Evolutionary conservation across 1,284 basidiomycete species (phyloP), one percentile per base, ranked within the genome.

Genomic region (Ceratobasidium theobromae): DNA sequence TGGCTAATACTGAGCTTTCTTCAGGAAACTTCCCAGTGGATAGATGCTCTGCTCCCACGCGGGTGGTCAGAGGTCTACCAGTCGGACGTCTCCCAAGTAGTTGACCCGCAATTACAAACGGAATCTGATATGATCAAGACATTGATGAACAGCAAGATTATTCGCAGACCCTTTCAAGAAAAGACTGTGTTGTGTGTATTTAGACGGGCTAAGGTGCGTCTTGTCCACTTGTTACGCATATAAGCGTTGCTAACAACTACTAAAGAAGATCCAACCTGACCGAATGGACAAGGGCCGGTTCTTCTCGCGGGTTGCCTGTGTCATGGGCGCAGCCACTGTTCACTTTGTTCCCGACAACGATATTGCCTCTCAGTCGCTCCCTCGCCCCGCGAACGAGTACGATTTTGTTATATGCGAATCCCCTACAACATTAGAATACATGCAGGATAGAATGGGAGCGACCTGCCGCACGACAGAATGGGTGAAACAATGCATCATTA

Each of bases 401-500:
- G 84, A 92, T 74, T 87, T 85, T 70, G 76, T 93, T 45, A 77
- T 94, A 79, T 88, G 69, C 84, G 84, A 68, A 83, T 87, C 48
- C 73, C 75, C 32, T 71, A 75, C 6, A 72, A 73, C 49, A 74
- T 71, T 4, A 77, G 71, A 30, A 27, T 46, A 9, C 16, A 71
- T 8, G 74, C 74, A 25, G 74, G 79, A 32, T 82, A 83, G 4
- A 43, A 74, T 58, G 55, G 71, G 70, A 2, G 72, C 71, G 46
- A 67, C 71, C 21, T 70, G 72, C 14, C 71, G 76, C 49, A 72
- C 75, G 66, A 83, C 89, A 73, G 74, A 75, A 23, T 94, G 91
- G 91, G 82, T 95, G 51, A 95, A 94, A 75, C 84, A 91, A 57
- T 91, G 89, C 72, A 77, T 95, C 41, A 83, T 91, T 70, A 79